phyloP scores from a whole-genome alignment of 257 asterid genomes.

The Ilex asprella region DNA sequence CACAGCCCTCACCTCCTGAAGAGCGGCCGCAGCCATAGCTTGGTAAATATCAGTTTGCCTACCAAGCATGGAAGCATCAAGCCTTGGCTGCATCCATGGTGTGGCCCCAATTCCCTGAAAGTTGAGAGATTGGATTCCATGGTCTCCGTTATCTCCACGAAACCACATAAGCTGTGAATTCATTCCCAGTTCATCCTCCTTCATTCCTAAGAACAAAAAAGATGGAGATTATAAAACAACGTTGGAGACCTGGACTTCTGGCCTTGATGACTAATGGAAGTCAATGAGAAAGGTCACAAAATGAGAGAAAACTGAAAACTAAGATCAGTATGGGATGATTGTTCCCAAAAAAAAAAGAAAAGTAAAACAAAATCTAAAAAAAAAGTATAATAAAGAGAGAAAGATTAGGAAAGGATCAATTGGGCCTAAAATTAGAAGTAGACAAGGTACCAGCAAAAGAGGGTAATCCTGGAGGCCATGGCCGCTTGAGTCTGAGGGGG shows the following conservation, averaged over 20 bases:
- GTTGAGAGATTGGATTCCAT: conserved; percentile 51
- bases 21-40: conserved; percentile 57
- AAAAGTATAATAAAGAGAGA: too few relatives aligned
- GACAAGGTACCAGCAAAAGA: not conserved
- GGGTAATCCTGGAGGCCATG: conserved; percentile 1
- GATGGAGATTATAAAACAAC: not conserved
- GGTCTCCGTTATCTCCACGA: conserved; percentile 62
- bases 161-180: conserved; percentile 65
- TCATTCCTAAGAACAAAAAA: conserved; percentile 3
- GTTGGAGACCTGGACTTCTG: not conserved
- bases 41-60: conserved; percentile 78
- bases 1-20: conserved; percentile 42
- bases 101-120: conserved; percentile 60
- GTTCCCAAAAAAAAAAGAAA: not conserved
- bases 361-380: too few relatives aligned
- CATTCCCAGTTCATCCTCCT: conserved; percentile 50
- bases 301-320: too few relatives aligned
- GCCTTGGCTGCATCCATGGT: conserved; percentile 82
- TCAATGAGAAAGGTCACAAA: too few relatives aligned
- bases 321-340: not conserved
- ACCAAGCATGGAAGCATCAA: conserved; percentile 57
- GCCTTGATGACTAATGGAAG: too few relatives aligned
- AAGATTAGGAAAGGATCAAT: too few relatives aligned
- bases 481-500: not conserved
- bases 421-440: not conserved